These are phyloP conservation scores for Sphenostylis stenocarpa DNA, from an alignment of 306 rosid genomes.

Conservation along the genomic window DNA sequence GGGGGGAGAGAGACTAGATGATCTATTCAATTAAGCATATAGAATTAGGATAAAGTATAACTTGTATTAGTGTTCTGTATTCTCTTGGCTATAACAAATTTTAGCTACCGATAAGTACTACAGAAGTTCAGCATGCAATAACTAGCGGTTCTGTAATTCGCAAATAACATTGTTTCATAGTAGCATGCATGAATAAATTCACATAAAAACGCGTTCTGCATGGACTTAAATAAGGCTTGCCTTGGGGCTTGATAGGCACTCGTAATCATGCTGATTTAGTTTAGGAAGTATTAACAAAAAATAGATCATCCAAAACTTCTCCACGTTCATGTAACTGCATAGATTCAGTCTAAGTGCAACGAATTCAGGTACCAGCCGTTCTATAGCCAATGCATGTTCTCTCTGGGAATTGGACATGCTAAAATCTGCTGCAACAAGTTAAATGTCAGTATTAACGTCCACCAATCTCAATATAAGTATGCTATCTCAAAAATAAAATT, in stretches of 20 bases:
- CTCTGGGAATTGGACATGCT: conserved; percentile 71
- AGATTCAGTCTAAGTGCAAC: conserved; percentile 57
- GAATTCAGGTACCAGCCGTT: conserved; percentile 64
- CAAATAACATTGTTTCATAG: background rate
- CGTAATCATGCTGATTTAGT: conserved; percentile 61
- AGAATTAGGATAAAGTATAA: conserved; percentile 20
- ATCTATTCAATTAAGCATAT: background rate
- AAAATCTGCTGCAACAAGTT: conserved; percentile 63
- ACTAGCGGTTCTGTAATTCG: background rate
- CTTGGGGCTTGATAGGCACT: conserved; percentile 67
- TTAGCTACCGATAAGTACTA: background rate
- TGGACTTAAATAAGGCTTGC: conserved; percentile 44
- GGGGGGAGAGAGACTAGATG: background rate
- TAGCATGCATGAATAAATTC: conserved; percentile 4
- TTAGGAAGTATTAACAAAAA: conserved; percentile 79
- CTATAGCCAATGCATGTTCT: conserved; percentile 66
- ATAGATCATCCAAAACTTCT: conserved; percentile 85
- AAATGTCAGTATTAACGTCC: conserved; percentile 15
- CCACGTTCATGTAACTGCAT: conserved; percentile 69
- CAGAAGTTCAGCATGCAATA: background rate
- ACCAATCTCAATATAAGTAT: conserved; percentile 8
- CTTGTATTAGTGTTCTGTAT: background rate
- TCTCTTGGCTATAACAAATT: background rate
- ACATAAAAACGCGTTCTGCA: background rate
- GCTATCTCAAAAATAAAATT: conserved; percentile 18